Evolutionary conservation across 345 rosid genomes (phyloP), one percentile per base, ranked within the genome.

Genomic region (Euphorbia lathyris): DNA sequence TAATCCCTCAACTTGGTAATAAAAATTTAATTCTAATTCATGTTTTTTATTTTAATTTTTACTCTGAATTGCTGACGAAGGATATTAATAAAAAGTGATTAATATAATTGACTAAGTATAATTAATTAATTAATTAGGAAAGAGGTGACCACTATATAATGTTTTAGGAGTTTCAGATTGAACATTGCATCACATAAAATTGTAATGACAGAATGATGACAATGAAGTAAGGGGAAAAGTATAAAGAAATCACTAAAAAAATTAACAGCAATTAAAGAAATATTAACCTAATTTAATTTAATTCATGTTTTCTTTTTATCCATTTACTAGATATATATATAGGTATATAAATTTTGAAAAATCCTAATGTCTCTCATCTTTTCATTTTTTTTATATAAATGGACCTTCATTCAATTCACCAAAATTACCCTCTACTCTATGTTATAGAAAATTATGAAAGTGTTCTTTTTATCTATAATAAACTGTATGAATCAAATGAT

Each of bases 81-180:
- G 23, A 52, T 56, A 36, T 67, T 36, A 12, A 16, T 17, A 32
- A 34, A 66, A 76, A 63, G 4, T 63, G 50, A 68, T 68, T 63
- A 38, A 52, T 63, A 76, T n/a, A 29, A 27, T 59, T 25, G n/a
- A 9, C 16, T 14, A 58, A 58, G 52, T 55, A 53, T 32, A 32
- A 32, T 32, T 32, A 2, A 2, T 32, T 5, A 32, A 32, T 32
- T 32, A 32, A n/a, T n/a, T n/a, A n/a, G 60, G 66, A 72, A 43
- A 27, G 23, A 72, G 57, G 76, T 71, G 77, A 68, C 79, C 74
- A 77, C 73, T 66, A 72, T 17, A 20, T 48, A 13, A 72, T 78
- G 76, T 43, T 53, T 34, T 40, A 56, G 22, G 32, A 48, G 22
- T 58, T 30, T 38, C 66, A 66, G 55, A 51, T 30, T 53, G 55